phyloP scores from a whole-genome alignment of 192 early-diverging fungal species.

The Rhizoclosmatium sp. region DNA sequence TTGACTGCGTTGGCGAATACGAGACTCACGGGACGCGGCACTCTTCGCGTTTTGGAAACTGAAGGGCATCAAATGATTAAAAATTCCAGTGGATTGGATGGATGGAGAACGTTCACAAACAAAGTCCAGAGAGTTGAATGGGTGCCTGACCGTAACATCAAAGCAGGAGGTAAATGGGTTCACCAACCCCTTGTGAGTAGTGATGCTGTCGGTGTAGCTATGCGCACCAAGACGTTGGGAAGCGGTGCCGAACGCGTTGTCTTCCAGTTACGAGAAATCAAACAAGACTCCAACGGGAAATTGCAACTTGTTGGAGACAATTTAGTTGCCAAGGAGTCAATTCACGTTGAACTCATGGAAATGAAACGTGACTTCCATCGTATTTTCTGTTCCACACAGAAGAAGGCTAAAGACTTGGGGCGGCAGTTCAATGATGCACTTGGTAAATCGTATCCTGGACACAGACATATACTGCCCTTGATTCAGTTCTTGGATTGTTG shows the following conservation, averaged over 20 bases:
- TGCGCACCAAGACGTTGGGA: constrained; percentile 1
- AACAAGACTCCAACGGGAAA: not conserved
- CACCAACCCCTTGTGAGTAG: not conserved
- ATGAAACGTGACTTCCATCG: constrained; percentile 17
- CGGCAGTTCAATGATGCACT: not conserved
- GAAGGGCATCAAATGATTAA: not conserved
- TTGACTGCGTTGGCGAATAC: not conserved
- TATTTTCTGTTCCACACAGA: not conserved
- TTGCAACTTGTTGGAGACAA: not conserved
- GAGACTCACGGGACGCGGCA: not conserved
- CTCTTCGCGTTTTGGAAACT: not conserved
- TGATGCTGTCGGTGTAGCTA: not conserved
- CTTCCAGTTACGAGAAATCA: constrained; percentile 11
- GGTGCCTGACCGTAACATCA: not conserved
- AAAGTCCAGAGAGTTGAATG: constrained; percentile 1
- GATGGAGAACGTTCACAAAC: not conserved
- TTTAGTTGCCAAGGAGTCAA: not conserved
- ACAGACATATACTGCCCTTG: not conserved
- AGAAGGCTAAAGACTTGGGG: not conserved
- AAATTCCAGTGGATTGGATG: not conserved
- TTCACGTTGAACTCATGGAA: constrained; percentile 9
- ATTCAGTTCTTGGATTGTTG: constrained; percentile 6
- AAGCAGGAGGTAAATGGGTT: not conserved
- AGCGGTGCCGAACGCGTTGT: constrained; percentile 1
- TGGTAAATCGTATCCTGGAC: not conserved